These are phyloP conservation scores for Lactarius vividus DNA, from an alignment of 768 basidiomycete species.

Conservation along the genomic window DNA sequence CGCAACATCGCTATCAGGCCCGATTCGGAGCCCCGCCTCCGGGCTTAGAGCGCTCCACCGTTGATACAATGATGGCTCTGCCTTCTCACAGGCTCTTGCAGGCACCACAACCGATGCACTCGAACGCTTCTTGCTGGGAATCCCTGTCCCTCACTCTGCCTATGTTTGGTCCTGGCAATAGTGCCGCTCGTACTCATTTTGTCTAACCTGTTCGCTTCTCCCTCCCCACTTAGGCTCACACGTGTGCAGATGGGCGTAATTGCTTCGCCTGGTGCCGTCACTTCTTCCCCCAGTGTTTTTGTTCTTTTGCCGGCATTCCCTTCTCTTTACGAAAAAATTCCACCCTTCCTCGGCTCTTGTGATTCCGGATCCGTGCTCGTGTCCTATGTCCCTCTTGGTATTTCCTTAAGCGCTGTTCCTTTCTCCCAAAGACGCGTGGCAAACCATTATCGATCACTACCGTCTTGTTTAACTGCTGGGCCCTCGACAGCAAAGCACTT, in stretches of 20 bases:
- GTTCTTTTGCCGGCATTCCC: conserved; percentile 9
- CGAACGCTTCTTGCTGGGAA: neutral
- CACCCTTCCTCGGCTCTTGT: neutral
- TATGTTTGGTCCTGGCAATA: neutral
- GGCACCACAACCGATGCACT: neutral
- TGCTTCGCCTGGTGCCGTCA: conserved; percentile 10
- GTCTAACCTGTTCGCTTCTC: conserved; percentile 1
- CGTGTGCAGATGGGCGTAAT: conserved; percentile 1
- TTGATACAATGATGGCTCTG: neutral
- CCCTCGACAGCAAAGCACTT: neutral
- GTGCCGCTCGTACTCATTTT: neutral
- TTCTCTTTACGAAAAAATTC: neutral
- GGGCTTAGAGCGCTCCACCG: neutral
- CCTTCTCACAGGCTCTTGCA: neutral
- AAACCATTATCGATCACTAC: neutral
- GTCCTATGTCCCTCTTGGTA: neutral
- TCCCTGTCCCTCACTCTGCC: neutral
- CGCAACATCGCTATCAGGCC: neutral
- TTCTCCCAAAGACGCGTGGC: neutral
- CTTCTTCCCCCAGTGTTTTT: conserved; percentile 2
- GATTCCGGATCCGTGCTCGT: neutral
- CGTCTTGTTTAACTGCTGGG: neutral
- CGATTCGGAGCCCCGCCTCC: conserved; percentile 1
- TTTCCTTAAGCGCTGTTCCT: neutral
- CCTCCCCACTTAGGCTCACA: neutral